Evolutionary conservation across 2,329 filamentous ascomycete species (phyloP), one percentile per base, ranked within the genome.

Genomic region (Xylaria sp.): DNA sequence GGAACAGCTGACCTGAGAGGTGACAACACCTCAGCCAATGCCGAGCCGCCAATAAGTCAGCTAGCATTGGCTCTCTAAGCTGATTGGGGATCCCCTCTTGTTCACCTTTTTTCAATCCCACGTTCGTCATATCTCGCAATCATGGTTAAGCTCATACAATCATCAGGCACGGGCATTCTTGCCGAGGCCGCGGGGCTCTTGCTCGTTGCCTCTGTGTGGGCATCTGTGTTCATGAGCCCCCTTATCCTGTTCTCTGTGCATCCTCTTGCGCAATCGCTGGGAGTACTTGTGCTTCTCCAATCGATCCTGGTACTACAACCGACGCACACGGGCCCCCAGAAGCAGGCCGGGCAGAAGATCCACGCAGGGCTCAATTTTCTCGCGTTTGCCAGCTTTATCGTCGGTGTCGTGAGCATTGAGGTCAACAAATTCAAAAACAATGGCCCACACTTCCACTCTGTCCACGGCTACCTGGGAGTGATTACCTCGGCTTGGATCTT

Each of bases 201-300:
- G 64, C 83, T 97, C 63, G 78, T 86, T 53, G 83, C 84, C 42
- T 83, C 93, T 59, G 80, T 96, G 65, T 96, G 91, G 91, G 83
- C 84, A 51, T 83, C 83, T 58, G 83, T 97, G 65, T 84, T 96
- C 71, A 82, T 85, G 48, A 80, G 87, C 58, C 71, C 71, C 35
- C 71, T 95, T 63, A 89, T 90, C 46, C 85, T 96, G 68, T 96
- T 97, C 81, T 92, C 91, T 16, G 85, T 88, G 7, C 93, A 97
- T 74, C 93, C 93, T 6, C 86, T 97, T 71, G 78, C 87, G 60
- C 80, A 83, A 75, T 80, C 78, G 9, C 65, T 88, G 59, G 92
- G 86, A 53, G 74, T 96, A 60, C 80, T 96, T 63, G 80, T 91
- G 59, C 80, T 94, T 68, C 82, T 89, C 16, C 88, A 97, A 79